A percentile compares a stretch with the other conserved stretches of the same genome.
phyloP scores from a whole-genome alignment of 139 green algal genomes.

The Chlorella sp. region DNA sequence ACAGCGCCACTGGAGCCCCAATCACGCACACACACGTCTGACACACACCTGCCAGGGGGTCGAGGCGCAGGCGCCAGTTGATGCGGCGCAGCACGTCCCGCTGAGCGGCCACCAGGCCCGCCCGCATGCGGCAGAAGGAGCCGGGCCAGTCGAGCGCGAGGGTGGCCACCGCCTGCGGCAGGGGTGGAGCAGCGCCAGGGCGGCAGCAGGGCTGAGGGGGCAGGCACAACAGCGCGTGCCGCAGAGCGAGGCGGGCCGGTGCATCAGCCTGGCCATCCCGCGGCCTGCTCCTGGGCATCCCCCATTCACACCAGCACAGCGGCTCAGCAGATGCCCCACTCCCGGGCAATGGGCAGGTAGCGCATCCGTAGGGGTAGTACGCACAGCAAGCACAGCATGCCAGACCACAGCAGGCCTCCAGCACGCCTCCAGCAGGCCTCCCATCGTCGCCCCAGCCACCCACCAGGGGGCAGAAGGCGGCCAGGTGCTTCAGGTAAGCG shows the following conservation, averaged over 20 bases:
- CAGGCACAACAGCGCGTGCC: not conserved
- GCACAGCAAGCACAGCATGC: not conserved
- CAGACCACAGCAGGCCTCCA: not conserved
- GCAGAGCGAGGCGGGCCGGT: not conserved
- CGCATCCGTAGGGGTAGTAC: not conserved
- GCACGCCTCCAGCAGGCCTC: not conserved
- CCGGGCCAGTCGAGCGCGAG: not conserved
- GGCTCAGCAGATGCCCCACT: too few relatives aligned
- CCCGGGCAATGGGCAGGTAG: too few relatives aligned
- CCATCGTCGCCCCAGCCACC: not conserved
- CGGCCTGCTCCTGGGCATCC: too few relatives aligned
- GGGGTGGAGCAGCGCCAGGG: not conserved
- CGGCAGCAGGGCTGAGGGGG: not conserved
- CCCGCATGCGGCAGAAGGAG: not conserved
- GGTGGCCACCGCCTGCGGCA: not conserved
- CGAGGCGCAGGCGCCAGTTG: constrained; percentile 18
- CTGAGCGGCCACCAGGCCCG: not conserved
- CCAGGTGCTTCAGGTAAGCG: constrained; percentile 19
- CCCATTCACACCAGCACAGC: too few relatives aligned
- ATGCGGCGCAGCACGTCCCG: not conserved
- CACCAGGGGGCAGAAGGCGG: not conserved
- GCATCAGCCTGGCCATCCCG: not conserved
- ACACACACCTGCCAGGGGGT: not conserved
- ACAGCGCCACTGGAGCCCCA: not conserved
- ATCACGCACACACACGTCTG: not conserved